Evolutionary conservation across 257 asterid genomes (phyloP), one percentile per base, ranked within the genome.

Genomic region (Nicotiana tabacum): DNA sequence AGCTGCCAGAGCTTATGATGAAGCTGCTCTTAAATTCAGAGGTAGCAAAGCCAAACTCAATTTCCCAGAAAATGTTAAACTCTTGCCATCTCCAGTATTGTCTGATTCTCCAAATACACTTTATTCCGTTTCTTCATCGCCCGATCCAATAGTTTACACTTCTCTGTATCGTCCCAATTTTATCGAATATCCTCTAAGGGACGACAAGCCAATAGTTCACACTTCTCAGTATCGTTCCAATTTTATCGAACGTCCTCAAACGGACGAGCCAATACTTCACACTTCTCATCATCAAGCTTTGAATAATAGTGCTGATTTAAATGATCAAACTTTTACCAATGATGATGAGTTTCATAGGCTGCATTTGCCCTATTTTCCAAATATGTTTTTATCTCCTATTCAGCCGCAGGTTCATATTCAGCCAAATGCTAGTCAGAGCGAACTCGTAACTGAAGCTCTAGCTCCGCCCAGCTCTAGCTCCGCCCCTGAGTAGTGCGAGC

Each of bases 41-140:
- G 95, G 93, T 72, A 88, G 77, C 33, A 91, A 86, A 83, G 93
- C 95, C 46, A 91, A 91, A 84, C 92, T 91, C 82, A 91, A 90
- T 69, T 90, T 91, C 88, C 95, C 95, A 0, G 92, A 90, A 74
- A 89, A 91, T 67, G 95, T 87, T 10, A 74, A 82, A 3, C 84
- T 86, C 17, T 5, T 85, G n/a, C 82, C 88, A 4, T 27, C 27
- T 48, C 15, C 77, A 39, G 17, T 43, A 27, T 61, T 18, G 17
- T 27, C 77, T 27, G 43, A 48, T 29, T 27, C 80, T 70, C 77
- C 86, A 10, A 60, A 53, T 58, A 46, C 79, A 5, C 10, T 33
- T 58, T 51, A 72, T 57, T 53, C 89, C 3, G 29, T 74, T 76
- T 6, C 82, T 21, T 64, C 87, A 0, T 24, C 83, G 17, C 16